Evolutionary conservation across 148 eudicot genomes (phyloP).

Genomic region (Euryodendron excelsum): DNA sequence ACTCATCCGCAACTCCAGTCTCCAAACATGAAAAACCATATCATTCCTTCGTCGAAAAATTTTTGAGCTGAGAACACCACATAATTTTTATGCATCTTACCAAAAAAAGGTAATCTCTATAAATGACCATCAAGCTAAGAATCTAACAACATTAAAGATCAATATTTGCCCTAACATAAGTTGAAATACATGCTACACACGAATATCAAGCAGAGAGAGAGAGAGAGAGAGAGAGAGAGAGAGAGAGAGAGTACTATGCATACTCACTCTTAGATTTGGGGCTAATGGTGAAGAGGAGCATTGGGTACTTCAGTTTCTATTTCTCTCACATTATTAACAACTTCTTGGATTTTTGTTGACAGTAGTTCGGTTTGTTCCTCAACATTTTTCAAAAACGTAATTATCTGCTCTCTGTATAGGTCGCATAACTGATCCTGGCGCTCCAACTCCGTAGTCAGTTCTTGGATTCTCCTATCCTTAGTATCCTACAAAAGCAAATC

Average conservation of each 20-base stretch:
- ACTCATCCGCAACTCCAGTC: neutral
- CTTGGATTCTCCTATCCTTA: conserved; percentile 17
- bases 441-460: conserved; percentile 18
- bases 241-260: neutral
- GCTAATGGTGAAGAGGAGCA: conserved; percentile 1
- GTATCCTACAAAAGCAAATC: conserved; percentile 13
- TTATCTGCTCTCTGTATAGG: conserved; percentile 14
- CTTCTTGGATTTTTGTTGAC: conserved; percentile 25
- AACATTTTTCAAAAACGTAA: conserved; percentile 11
- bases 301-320: conserved; percentile 17
- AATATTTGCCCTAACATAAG: neutral
- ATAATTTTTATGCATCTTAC: neutral
- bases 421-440: conserved; percentile 17
- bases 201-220: neutral
- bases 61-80: too few relatives aligned
- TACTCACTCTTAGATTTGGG: neutral
- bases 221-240: neutral
- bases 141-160: neutral
- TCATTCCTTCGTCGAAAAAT: too few relatives aligned
- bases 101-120: neutral
- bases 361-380: conserved; percentile 25
- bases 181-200: neutral
- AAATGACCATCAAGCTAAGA: neutral
- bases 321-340: conserved; percentile 23
- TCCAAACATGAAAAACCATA: neutral